These are phyloP conservation scores for Amanita pseudoporphyria DNA, from an alignment of 768 basidiomycete genomes.

Conservation along the genomic window DNA sequence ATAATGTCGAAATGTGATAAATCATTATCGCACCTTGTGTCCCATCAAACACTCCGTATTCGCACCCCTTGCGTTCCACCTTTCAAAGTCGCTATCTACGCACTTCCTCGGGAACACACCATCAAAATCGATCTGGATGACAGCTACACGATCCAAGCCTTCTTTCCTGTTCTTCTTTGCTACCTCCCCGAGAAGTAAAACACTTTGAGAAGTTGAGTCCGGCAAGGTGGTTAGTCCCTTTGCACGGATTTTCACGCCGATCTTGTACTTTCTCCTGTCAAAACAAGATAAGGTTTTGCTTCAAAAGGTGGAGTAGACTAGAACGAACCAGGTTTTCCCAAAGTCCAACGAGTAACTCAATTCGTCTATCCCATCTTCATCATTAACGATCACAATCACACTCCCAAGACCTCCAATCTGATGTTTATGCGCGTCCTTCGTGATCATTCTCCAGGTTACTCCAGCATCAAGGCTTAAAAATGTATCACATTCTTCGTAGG, in stretches of 20 bases:
- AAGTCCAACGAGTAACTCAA: slow-evolving; percentile 77
- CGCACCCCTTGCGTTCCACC: slow-evolving; percentile 71
- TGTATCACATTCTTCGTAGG: slow-evolving; percentile 86
- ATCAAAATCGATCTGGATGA: slow-evolving; percentile 80
- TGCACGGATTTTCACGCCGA: slow-evolving; percentile 65
- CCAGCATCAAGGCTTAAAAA: slow-evolving; percentile 91
- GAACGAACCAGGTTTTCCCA: slow-evolving; percentile 70
- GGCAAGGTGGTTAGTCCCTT: slow-evolving; percentile 80
- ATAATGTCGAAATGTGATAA: not conserved
- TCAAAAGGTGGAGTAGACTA: not conserved
- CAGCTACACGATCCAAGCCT: slow-evolving; percentile 51
- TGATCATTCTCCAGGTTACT: slow-evolving; percentile 73
- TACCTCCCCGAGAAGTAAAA: slow-evolving; percentile 78
- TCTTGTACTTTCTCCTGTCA: slow-evolving; percentile 56
- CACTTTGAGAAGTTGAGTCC: slow-evolving; percentile 95
- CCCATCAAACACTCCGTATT: slow-evolving; percentile 86
- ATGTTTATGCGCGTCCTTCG: slow-evolving; percentile 76
- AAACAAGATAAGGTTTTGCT: not conserved
- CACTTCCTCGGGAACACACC: slow-evolving; percentile 64
- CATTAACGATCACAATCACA: slow-evolving; percentile 72
- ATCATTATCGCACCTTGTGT: slow-evolving; percentile 55
- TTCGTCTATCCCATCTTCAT: slow-evolving; percentile 65
- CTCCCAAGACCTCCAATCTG: slow-evolving; percentile 91
- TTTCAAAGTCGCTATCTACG: slow-evolving; percentile 61
- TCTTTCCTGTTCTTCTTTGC: slow-evolving; percentile 45